phyloP scores from a whole-genome alignment of 495 filamentous ascomycete genomes.

The Podospora sp. region DNA sequence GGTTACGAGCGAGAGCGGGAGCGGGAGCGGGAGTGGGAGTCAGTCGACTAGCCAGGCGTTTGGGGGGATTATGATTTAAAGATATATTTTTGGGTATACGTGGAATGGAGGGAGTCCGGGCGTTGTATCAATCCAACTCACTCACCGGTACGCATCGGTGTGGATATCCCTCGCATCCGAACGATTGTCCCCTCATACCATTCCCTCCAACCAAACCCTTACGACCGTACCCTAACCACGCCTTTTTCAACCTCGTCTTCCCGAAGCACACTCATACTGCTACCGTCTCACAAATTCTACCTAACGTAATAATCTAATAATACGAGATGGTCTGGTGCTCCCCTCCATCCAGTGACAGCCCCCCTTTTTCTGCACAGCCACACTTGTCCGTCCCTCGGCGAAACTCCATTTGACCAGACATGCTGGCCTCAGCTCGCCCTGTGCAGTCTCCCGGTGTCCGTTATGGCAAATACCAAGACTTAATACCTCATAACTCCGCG shows the following conservation, averaged over 20 bases:
- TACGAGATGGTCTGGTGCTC: background rate
- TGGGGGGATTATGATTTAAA: background rate
- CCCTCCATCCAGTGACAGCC: background rate
- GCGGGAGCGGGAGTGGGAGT: no score
- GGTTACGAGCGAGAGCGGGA: background rate
- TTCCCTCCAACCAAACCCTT: background rate
- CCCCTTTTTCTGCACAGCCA: slow-evolving; percentile 1
- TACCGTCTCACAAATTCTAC: background rate
- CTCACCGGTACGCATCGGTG: background rate
- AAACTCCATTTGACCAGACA: background rate
- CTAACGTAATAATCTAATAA: background rate
- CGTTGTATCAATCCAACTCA: background rate
- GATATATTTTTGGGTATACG: background rate
- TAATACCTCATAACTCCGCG: background rate
- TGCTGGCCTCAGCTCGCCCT: background rate
- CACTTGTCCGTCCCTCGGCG: background rate
- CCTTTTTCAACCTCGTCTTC: no score
- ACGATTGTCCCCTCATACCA: background rate
- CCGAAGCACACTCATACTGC: background rate
- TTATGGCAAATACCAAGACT: background rate
- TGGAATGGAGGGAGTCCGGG: background rate
- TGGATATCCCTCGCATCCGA: background rate
- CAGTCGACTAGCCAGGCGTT: background rate
- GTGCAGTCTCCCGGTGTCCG: background rate
- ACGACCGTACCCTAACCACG: no score